Evolutionary conservation across 1,139 yeast species (phyloP).

Genomic region (Scheffersomyces segobiensis): DNA sequence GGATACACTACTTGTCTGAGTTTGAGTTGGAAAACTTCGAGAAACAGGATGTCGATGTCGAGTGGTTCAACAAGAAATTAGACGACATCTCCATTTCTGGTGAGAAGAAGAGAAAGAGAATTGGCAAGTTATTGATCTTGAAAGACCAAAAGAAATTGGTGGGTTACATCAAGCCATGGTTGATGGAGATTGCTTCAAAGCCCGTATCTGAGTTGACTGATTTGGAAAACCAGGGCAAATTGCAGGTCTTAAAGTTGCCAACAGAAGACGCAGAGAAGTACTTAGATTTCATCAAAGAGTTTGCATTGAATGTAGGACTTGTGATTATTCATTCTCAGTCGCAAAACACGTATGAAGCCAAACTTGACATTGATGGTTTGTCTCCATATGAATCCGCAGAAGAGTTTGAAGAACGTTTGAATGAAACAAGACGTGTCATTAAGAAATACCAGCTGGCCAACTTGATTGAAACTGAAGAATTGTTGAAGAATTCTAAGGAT

Average conservation of each 20-base stretch:
- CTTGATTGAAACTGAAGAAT: constrained; percentile 61
- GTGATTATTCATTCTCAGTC: constrained; percentile 62
- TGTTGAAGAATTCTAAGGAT: constrained; percentile 59
- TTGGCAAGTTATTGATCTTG: constrained; percentile 66
- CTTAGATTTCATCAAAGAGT: constrained; percentile 58
- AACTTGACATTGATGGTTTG: constrained; percentile 74
- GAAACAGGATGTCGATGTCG: constrained; percentile 78
- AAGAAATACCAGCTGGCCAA: constrained; percentile 75
- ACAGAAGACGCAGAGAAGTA: constrained; percentile 49
- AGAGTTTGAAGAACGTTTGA: constrained; percentile 54
- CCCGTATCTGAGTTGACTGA: constrained; percentile 30
- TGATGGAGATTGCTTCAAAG: constrained; percentile 41
- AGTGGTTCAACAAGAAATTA: constrained; percentile 86
- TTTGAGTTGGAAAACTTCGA: constrained; percentile 84
- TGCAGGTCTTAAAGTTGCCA: constrained; percentile 52
- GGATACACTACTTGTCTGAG: constrained; percentile 69
- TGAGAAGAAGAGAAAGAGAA: constrained; percentile 62
- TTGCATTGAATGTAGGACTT: constrained; percentile 68
- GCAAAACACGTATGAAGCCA: constrained; percentile 53
- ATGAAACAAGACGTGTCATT: constrained; percentile 44
- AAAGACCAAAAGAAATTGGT: constrained; percentile 71
- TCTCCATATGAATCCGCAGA: constrained; percentile 64
- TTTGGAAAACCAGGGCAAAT: constrained; percentile 43
- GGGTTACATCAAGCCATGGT: constrained; percentile 68
- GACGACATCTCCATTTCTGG: constrained; percentile 78